phyloP scores from a whole-genome alignment of 169 alveolate genomes.

The Plasmodium vivax region DNA sequence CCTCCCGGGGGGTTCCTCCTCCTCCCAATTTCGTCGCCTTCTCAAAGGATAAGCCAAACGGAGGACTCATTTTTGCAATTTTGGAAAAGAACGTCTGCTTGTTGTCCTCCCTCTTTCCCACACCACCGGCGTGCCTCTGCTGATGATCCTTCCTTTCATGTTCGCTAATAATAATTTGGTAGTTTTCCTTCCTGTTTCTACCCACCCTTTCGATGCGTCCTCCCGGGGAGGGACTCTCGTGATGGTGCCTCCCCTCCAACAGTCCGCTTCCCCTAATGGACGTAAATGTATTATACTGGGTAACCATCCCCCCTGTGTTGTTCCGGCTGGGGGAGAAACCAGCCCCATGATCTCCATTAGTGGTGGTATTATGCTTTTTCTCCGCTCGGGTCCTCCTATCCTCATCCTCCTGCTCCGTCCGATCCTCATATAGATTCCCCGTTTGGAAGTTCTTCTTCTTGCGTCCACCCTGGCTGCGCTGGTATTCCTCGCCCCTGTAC shows the following conservation, averaged over 20 bases:
- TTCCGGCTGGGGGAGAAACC: neutral
- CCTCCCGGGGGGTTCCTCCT: neutral
- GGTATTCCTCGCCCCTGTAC: neutral
- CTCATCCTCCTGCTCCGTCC: neutral
- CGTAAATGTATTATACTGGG: neutral
- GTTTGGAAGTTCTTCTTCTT: neutral
- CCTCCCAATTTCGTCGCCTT: neutral
- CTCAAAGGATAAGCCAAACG: neutral
- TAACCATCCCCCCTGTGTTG: conserved; percentile 2
- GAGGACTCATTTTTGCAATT: neutral
- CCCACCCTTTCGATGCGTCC: neutral
- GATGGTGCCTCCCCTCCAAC: neutral
- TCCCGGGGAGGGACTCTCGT: neutral
- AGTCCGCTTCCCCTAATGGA: neutral
- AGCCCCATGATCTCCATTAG: neutral
- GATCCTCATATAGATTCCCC: neutral
- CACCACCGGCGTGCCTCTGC: neutral
- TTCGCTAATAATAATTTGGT: neutral
- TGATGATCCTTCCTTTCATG: conserved; percentile 4
- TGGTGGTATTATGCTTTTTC: neutral
- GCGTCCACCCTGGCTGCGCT: neutral
- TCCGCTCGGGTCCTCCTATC: neutral
- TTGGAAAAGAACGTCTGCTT: neutral
- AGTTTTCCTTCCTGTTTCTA: neutral
- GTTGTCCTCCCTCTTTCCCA: neutral